These are phyloP conservation scores for Cyberlindnera americana DNA, from an alignment of 805 yeast species.

Conservation along the genomic window DNA sequence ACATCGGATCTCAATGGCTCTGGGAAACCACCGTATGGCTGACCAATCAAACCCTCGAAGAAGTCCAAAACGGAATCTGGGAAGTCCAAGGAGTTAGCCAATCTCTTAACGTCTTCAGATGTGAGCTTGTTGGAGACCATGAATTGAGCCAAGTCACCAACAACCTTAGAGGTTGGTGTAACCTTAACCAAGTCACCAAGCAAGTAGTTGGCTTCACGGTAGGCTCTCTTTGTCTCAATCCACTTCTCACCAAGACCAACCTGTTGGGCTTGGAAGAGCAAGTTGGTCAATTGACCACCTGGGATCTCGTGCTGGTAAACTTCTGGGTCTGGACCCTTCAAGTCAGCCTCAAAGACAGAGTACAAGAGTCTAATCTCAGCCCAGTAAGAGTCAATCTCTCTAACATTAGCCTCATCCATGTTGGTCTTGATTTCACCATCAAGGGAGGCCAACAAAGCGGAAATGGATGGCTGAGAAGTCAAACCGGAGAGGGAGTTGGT, in stretches of 20 bases:
- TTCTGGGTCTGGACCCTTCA: conserved; percentile 99
- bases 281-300: conserved; percentile 98
- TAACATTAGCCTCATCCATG: conserved; percentile 59
- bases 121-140: conserved; percentile 95
- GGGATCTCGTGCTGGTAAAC: conserved; percentile 98
- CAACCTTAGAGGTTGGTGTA: conserved; percentile 99
- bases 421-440: conserved; percentile 84
- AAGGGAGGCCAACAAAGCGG: conserved; percentile 87
- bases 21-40: conserved; percentile 99
- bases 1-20: conserved; percentile 95
- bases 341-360: conserved; percentile 96
- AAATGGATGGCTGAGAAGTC: conserved; percentile 97
- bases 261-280: conserved; percentile 98
- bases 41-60: conserved; percentile 99
- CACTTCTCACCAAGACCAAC: conserved; percentile 96
- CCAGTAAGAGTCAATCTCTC: conserved; percentile 94
- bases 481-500: conserved; percentile 96
- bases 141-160: conserved; percentile 99
- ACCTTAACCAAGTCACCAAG: conserved; percentile 98
- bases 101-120: conserved; percentile 77
- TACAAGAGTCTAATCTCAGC: conserved; percentile 96
- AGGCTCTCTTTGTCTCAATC: conserved; percentile 93
- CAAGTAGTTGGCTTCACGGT: conserved; percentile 83
- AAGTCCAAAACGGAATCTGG: conserved; percentile 98
- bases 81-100: conserved; percentile 92